A percentile compares a stretch with the other conserved stretches of the same genome.
phyloP scores from a whole-genome alignment of 495 filamentous ascomycete genomes.

The Penicillium soppii region DNA sequence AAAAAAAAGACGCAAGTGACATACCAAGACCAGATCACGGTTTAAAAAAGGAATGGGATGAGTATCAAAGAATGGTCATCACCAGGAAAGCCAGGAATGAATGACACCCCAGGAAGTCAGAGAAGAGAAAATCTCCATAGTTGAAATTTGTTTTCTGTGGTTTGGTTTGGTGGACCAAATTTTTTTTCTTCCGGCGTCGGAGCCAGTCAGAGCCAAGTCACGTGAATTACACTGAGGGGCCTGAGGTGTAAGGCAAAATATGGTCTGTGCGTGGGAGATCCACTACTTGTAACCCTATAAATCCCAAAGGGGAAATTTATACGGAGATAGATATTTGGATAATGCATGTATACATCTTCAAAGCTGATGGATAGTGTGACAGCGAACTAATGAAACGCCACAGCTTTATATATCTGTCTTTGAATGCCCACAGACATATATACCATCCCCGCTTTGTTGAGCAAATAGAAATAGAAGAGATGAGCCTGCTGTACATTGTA shows the following conservation, averaged over 20 bases:
- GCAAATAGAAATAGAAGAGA: not conserved
- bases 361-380: not conserved
- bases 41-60: not conserved
- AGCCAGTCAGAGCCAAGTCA: not conserved
- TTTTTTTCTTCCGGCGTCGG: constrained; percentile 7
- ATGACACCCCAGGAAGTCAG: constrained; percentile 4
- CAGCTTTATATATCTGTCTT: constrained; percentile 1
- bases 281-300: not conserved
- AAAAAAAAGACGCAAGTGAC: not conserved
- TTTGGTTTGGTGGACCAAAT: not conserved
- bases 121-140: constrained; percentile 8
- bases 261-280: not conserved
- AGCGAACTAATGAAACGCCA: not conserved
- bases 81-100: constrained; percentile 7
- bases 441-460: not conserved
- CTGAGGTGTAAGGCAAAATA: not conserved
- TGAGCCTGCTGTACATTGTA: not conserved
- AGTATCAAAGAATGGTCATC: constrained; percentile 8
- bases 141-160: constrained; percentile 5
- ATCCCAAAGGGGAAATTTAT: not conserved
- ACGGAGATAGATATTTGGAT: not conserved
- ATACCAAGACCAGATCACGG: constrained; percentile 19
- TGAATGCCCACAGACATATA: not conserved
- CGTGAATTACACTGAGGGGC: not conserved
- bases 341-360: not conserved